Evolutionary conservation across 768 basidiomycete genomes (phyloP).

Genomic region (Serendipita sp.): DNA sequence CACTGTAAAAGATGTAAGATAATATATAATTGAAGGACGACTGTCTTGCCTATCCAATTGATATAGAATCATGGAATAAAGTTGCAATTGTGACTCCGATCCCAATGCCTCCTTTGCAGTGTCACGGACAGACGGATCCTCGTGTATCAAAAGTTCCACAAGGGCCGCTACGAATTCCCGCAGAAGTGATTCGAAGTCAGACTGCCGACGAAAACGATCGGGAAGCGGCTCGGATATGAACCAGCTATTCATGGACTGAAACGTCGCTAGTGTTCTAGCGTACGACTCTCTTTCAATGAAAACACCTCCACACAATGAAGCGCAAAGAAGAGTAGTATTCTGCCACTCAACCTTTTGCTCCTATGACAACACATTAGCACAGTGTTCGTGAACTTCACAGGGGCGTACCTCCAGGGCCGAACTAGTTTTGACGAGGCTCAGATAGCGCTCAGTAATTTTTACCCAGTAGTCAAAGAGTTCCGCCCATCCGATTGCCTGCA

Average conservation of each 20-base stretch:
- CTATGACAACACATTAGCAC: constrained; percentile 22
- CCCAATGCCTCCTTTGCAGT: constrained; percentile 69
- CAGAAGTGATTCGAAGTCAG: constrained; percentile 29
- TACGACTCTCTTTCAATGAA: neutral
- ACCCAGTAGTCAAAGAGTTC: constrained; percentile 67
- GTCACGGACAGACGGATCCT: constrained; percentile 55
- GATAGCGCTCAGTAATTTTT: neutral
- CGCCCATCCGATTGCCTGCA: constrained; percentile 68
- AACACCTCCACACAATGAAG: constrained; percentile 44
- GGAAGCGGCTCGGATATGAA: constrained; percentile 13
- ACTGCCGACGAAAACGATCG: constrained; percentile 10
- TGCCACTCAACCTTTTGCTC: constrained; percentile 73
- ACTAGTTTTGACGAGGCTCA: neutral
- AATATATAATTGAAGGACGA: constrained; percentile 11
- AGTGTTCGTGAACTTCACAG: neutral
- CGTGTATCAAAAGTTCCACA: constrained; percentile 51
- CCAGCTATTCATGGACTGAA: constrained; percentile 13
- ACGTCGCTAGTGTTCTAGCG: neutral
- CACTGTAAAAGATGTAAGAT: constrained; percentile 23
- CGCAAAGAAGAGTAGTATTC: constrained; percentile 63
- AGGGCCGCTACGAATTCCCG: constrained; percentile 51
- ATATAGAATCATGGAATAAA: constrained; percentile 52
- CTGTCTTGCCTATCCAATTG: constrained; percentile 56
- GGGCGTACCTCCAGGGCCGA: neutral
- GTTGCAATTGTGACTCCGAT: constrained; percentile 52